These are phyloP conservation scores for Xenoacremonium recifei DNA, from an alignment of 2,329 filamentous ascomycete genomes.

Conservation along the genomic window DNA sequence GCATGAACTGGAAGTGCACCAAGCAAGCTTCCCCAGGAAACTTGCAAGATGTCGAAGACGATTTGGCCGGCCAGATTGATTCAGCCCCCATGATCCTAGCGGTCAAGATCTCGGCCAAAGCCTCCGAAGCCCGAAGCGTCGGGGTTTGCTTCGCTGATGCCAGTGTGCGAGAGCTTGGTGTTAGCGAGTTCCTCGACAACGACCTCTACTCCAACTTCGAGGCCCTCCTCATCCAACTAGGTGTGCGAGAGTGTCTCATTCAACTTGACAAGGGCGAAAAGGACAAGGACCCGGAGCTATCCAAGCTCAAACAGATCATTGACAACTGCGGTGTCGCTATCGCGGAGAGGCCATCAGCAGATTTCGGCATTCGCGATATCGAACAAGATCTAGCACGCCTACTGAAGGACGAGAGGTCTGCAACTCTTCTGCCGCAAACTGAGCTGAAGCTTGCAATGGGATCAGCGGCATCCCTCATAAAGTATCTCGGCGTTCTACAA, in stretches of 20 bases:
- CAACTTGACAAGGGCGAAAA: slow-evolving; percentile 76
- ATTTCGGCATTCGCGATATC: slow-evolving; percentile 89
- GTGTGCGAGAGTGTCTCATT: slow-evolving; percentile 91
- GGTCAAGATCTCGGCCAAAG: slow-evolving; percentile 89
- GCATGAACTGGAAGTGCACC: slow-evolving; percentile 87
- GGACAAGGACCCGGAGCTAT: slow-evolving; percentile 82
- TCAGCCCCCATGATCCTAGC: slow-evolving; percentile 92
- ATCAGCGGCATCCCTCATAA: slow-evolving; percentile 88
- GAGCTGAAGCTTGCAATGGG: slow-evolving; percentile 97
- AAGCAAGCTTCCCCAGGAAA: slow-evolving; percentile 97
- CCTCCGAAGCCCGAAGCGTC: slow-evolving; percentile 78
- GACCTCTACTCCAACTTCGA: slow-evolving; percentile 98
- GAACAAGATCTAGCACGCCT: slow-evolving; percentile 90
- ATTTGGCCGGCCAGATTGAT: slow-evolving; percentile 82
- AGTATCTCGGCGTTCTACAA: slow-evolving; percentile 86
- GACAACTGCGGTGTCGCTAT: slow-evolving; percentile 90
- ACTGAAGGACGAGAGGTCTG: slow-evolving; percentile 80
- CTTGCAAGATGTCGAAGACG: slow-evolving; percentile 94
- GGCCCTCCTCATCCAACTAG: slow-evolving; percentile 91
- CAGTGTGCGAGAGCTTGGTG: slow-evolving; percentile 89
- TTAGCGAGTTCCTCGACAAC: slow-evolving; percentile 98
- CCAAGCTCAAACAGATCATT: slow-evolving; percentile 84
- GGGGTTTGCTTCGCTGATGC: slow-evolving; percentile 98
- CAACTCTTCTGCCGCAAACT: slow-evolving; percentile 78
- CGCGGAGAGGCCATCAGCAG: slow-evolving; percentile 70